Base-by-base conservation (phyloP, 805 yeast species). In the Nakazawaea populi region DNA sequence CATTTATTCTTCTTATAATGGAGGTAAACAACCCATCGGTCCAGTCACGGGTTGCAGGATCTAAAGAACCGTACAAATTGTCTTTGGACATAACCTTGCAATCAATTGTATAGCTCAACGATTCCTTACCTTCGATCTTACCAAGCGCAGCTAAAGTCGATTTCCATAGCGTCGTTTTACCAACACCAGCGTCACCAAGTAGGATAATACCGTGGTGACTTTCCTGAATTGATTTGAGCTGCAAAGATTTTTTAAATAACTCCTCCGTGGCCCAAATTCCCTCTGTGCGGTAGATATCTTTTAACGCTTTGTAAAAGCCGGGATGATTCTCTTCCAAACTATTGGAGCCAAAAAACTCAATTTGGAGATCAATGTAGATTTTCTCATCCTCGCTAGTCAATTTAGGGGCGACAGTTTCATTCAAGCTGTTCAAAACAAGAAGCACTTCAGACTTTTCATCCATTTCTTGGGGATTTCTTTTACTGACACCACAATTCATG, bases 21-120 rank as follows among this genome's bases (percentile, higher is more conserved):
- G 79, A 64, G 0, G 96, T 87, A 47, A 91, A 75, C 8, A 91
- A 60, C 5, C 98, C 98, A 66, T 92, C 98, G 1, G 77, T 78
- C 97, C 97, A 92, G 48, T 92, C 97, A 32, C 96, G 69, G 0
- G 97, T 90, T 0, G 88, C 74, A 1, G 76, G 65, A 56, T 91
- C 96, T 36, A 91, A 63, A 2, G 66, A 57, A 1, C 98, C 98
- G 62, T 77, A 88, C 1, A 92, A 65, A 0, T 73, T 69, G 3
- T 74, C 79, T 59, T 91, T 92, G 0, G 79, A 64, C 52, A 88
- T 55, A 0, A 87, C 87, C 58, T 91, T 90, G 1, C 96, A 83
- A 62, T 91, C 96, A 44, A 92, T 76, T 1, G 70, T 65, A 53
- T 74, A 74, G 5, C 63, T 56, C 0, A 72, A 60, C 43, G 70